Conservation (phyloP, 1,284 basidiomycete genomes). For the Ceratobasidium theobromae region DNA sequence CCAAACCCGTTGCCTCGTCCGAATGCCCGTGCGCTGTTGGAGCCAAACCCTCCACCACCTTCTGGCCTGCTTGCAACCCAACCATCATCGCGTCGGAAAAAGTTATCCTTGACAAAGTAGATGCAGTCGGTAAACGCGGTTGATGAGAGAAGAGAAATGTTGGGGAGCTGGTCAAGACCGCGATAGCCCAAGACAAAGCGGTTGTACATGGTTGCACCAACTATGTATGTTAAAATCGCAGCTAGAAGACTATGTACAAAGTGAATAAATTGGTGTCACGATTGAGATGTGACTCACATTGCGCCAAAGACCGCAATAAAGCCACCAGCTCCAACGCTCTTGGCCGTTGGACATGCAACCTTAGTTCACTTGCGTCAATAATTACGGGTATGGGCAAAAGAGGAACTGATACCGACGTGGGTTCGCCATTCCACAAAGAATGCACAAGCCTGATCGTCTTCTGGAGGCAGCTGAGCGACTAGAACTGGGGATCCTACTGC, state of each 20-base stretch:
- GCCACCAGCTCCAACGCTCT: conserved; percentile 52
- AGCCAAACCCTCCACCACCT: not conserved
- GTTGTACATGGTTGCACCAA: conserved; percentile 66
- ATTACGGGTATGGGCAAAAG: not conserved
- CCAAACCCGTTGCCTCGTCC: conserved; percentile 25
- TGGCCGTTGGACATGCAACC: conserved; percentile 66
- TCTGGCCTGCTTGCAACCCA: not conserved
- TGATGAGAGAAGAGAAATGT: conserved; percentile 37
- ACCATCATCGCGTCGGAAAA: conserved; percentile 17
- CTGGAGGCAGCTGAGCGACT: conserved; percentile 60
- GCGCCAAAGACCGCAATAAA: conserved; percentile 56
- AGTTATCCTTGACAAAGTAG: conserved; percentile 28
- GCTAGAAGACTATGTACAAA: conserved; percentile 50
- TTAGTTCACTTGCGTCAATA: conserved; percentile 38
- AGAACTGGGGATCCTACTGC: conserved; percentile 56
- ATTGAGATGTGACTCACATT: conserved; percentile 47
- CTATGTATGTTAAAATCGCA: conserved; percentile 57
- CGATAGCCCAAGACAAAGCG: conserved; percentile 62
- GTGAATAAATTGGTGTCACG: not conserved
- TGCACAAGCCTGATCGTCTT: conserved; percentile 63
- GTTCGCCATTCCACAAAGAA: conserved; percentile 75
- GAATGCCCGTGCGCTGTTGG: not conserved
- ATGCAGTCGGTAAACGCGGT: conserved; percentile 22
- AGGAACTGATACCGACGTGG: conserved; percentile 50
- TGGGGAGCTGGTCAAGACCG: conserved; percentile 66